phyloP scores from a whole-genome alignment of 2,329 filamentous ascomycete genomes.

The Fusarium tjaetaba region DNA sequence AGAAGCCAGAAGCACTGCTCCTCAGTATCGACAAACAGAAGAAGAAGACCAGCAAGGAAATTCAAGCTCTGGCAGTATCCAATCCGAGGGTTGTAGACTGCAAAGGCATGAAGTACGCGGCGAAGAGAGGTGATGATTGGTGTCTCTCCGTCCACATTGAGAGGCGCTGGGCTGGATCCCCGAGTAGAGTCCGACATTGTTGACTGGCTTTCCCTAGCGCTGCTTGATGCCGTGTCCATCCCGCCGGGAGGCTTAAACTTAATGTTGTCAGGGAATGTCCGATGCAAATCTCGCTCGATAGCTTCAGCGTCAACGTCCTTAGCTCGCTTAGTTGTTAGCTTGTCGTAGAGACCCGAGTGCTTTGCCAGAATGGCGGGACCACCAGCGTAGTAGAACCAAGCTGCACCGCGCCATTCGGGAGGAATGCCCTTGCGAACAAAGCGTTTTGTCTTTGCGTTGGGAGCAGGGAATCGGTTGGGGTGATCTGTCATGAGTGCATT shows the following conservation, averaged over 20 bases:
- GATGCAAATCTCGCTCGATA: constrained; percentile 92
- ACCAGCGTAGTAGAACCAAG: constrained; percentile 96
- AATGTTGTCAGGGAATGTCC: constrained; percentile 94
- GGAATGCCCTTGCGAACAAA: constrained; percentile 95
- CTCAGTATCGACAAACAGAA: constrained; percentile 87
- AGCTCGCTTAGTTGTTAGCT: constrained; percentile 71
- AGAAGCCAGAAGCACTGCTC: constrained; percentile 94
- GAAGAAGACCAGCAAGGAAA: constrained; percentile 88
- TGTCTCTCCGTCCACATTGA: constrained; percentile 67
- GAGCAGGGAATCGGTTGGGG: constrained; percentile 81
- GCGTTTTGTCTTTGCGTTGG: constrained; percentile 84
- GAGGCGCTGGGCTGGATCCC: constrained; percentile 49
- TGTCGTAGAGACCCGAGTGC: constrained; percentile 79
- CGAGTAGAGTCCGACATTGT: constrained; percentile 48
- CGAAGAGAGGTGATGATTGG: constrained; percentile 83
- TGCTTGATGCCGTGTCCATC: constrained; percentile 47
- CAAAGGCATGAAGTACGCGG: constrained; percentile 87
- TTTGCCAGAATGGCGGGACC: constrained; percentile 82
- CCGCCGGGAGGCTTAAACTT: constrained; percentile 77
- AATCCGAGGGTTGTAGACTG: constrained; percentile 88
- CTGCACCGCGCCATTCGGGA: constrained; percentile 91
- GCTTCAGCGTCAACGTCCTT: constrained; percentile 83
- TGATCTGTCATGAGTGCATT: constrained; percentile 76
- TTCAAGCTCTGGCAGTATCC: constrained; percentile 97
- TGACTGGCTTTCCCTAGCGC: constrained; percentile 50